Evolutionary conservation across 768 basidiomycete genomes (phyloP), one percentile per base, ranked within the genome.

Genomic region (Lentinula guzmanii): DNA sequence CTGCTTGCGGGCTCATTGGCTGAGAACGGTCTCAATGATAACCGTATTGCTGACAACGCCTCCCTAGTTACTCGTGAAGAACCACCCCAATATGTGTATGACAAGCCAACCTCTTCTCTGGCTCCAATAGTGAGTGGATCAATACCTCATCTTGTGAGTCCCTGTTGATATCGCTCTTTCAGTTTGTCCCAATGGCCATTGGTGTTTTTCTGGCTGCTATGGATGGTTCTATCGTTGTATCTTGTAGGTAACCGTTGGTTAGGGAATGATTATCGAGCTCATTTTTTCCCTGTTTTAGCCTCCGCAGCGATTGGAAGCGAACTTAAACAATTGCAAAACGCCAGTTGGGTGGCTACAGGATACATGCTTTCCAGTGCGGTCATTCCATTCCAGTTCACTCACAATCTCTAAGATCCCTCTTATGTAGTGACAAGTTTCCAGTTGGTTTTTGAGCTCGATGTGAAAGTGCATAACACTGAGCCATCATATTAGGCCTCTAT

Each of bases 271-370:
- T 52, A 18, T 28, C 28, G 24, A 18, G 9, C 21, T 31, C 9
- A 13, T 5, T 31, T 13, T 15, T 33, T 5, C 0, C 11, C 16
- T 15, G 24, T 28, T 56, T 35, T 42, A n/a, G 61, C 68, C 8
- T 69, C 66, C 56, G 68, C 68, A 21, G 31, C 57, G 5, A 69
- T 69, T n/a, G 68, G 68, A 9, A 66, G 58, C 52, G 68, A 69
- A 34, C 45, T 69, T 6, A 66, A 66, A 2, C 66, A 69, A 52
- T 64, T 69, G 5, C 66, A 67, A 42, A 63, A 64, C 35, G 64
- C 68, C n/a, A 35, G 64, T 37, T 64, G 70, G 66, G 65, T 73
- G 54, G 54, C 68, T n/a, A 69, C 68, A 15, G 64, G 56, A 4
- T 69, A 69, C 43, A 65, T 69, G 65, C 45, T 68, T n/a, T 66